Percentiles rank a stretch among this genome's conserved stretches.
Conservation (phyloP, 148 eudicot genomes). For the Hydrangea macrophylla region DNA sequence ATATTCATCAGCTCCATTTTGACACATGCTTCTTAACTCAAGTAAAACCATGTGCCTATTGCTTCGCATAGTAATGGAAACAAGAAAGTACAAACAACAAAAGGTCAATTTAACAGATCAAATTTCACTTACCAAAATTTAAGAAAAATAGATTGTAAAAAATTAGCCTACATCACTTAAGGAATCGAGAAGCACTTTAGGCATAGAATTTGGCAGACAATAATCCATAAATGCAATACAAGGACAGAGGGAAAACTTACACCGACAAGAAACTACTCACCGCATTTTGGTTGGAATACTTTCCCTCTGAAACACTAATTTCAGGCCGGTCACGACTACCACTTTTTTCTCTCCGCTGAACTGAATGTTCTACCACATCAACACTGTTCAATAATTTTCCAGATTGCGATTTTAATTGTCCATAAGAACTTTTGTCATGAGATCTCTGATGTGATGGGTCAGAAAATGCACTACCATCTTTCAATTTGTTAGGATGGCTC, state of each 20-base stretch:
- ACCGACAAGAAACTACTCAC: constrained; percentile 44
- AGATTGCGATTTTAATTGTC: constrained; percentile 41
- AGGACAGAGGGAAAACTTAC: neutral
- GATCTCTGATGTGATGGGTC: constrained; percentile 33
- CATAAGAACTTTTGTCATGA: constrained; percentile 37
- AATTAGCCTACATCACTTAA: neutral
- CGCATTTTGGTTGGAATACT: constrained; percentile 42
- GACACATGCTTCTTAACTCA: neutral
- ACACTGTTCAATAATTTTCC: constrained; percentile 28
- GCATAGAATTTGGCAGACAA: neutral
- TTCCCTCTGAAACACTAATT: constrained; percentile 56
- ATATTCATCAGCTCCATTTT: neutral
- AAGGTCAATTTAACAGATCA: neutral
- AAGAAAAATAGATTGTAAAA: neutral
- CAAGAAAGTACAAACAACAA: neutral
- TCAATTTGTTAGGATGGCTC: constrained; percentile 38
- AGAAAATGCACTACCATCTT: constrained; percentile 41
- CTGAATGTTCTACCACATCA: constrained; percentile 36
- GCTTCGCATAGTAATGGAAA: neutral
- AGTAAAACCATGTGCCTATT: neutral
- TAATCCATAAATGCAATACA: neutral
- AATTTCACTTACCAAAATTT: neutral
- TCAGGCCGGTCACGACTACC: constrained; percentile 57
- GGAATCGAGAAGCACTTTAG: neutral
- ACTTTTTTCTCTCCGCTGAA: constrained; percentile 56